Evolutionary conservation across 441 rosid species (phyloP).

Genomic region (Euphorbia schlechtendalii): DNA sequence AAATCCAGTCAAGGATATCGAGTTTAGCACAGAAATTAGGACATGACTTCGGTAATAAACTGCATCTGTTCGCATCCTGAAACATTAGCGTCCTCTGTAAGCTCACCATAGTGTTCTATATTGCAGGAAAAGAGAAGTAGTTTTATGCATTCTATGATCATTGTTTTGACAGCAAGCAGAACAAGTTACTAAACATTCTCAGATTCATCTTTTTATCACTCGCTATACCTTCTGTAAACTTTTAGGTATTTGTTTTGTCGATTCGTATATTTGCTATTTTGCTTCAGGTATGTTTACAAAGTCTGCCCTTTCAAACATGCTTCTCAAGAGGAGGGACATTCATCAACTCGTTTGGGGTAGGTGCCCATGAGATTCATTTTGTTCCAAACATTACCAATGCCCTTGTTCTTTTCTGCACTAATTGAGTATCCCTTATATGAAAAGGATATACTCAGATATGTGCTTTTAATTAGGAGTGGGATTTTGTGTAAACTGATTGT

Average conservation of each 20-base stretch:
- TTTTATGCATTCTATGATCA: constrained; percentile 75
- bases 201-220: not conserved
- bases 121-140: constrained; percentile 86
- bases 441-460: too few relatives aligned
- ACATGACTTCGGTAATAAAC: constrained; percentile 72
- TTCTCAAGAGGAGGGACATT: constrained; percentile 75
- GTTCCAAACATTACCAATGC: constrained; percentile 3
- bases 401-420: not conserved
- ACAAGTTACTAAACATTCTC: constrained; percentile 44
- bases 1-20: constrained; percentile 81
- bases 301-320: constrained; percentile 84
- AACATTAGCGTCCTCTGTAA: constrained; percentile 12
- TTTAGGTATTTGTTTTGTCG: too few relatives aligned
- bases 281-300: constrained; percentile 81
- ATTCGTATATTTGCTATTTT: not conserved
- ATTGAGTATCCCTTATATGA: too few relatives aligned
- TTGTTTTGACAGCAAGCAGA: constrained; percentile 84
- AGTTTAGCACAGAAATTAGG: constrained; percentile 72
- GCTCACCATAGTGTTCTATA: constrained; percentile 22
- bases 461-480: not conserved
- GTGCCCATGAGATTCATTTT: constrained; percentile 16
- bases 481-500: not conserved
- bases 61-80: constrained; percentile 12
- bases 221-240: constrained; percentile 5
- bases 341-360: constrained; percentile 74